These are phyloP conservation scores for Bipolaris cookei DNA, from an alignment of 2,329 filamentous ascomycete genomes.

Conservation along the genomic window DNA sequence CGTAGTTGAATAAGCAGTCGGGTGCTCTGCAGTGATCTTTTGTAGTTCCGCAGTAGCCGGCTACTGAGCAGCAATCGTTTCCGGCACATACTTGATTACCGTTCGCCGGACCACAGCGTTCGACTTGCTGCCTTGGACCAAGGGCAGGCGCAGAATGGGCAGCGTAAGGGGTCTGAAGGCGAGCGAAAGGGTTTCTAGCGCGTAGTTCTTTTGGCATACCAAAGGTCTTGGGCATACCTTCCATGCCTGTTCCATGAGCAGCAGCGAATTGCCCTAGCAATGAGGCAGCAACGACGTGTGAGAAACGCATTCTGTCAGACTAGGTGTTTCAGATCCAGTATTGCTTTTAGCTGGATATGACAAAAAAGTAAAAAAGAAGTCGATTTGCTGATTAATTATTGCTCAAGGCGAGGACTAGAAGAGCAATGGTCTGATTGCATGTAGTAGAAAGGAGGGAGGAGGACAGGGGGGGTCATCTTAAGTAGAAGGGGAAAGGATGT, in stretches of 20 bases:
- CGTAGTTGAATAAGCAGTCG: slow-evolving; percentile 66
- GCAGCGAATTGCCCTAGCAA: slow-evolving; percentile 41
- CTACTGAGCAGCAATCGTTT: slow-evolving; percentile 45
- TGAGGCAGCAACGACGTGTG: slow-evolving; percentile 35
- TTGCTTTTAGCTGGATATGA: neutral
- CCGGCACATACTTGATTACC: slow-evolving; percentile 31
- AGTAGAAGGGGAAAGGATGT: no score
- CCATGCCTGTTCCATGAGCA: slow-evolving; percentile 34
- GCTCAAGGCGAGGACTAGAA: no score
- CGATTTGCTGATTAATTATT: no score
- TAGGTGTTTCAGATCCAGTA: neutral
- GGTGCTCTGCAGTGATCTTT: slow-evolving; percentile 65
- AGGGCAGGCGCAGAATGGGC: slow-evolving; percentile 23
- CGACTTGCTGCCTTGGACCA: slow-evolving; percentile 36
- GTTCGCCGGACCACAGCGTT: slow-evolving; percentile 37
- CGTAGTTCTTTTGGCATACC: slow-evolving; percentile 41
- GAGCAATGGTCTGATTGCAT: no score
- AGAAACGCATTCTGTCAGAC: slow-evolving; percentile 38
- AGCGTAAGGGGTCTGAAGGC: slow-evolving; percentile 24
- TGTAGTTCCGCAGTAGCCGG: slow-evolving; percentile 61
- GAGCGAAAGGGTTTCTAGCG: slow-evolving; percentile 37
- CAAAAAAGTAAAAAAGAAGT: no score
- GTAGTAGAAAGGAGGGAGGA: no score
- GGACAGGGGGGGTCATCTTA: no score
- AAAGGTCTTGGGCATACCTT: slow-evolving; percentile 42